These are phyloP conservation scores for Cyclotella atomus DNA, from an alignment of 108 stramenopile genomes.

Conservation along the genomic window DNA sequence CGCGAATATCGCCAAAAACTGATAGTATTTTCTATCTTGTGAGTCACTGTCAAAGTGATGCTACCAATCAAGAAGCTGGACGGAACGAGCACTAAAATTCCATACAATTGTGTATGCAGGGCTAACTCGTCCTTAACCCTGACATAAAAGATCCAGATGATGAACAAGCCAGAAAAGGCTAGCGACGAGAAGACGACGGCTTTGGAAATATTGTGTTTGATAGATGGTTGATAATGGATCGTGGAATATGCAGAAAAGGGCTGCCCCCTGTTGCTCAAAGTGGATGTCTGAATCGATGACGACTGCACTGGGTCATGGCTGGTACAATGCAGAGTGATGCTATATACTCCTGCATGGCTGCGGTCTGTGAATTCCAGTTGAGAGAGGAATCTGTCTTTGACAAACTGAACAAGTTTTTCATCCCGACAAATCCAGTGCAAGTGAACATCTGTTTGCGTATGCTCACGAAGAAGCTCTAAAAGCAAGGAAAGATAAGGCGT, in stretches of 20 bases:
- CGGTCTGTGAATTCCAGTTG: neutral
- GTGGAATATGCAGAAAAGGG: neutral
- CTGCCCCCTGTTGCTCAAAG: neutral
- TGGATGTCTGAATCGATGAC: neutral
- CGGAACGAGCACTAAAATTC: conserved; percentile 4
- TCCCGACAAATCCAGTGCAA: conserved; percentile 10
- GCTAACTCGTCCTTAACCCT: neutral
- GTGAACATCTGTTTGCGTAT: neutral
- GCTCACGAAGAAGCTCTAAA: neutral
- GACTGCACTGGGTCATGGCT: neutral
- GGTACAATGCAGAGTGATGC: neutral
- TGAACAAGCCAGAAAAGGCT: neutral
- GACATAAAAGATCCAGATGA: neutral
- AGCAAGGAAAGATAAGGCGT: conserved; percentile 34
- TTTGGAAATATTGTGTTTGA: neutral
- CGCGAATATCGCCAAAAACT: neutral
- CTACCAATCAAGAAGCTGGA: neutral
- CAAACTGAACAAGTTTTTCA: neutral
- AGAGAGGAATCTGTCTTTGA: conserved; percentile 4
- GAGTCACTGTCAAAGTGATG: neutral
- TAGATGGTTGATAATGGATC: neutral
- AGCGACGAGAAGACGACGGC: neutral
- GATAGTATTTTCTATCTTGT: neutral
- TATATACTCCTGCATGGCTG: neutral
- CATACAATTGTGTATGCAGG: neutral